A percentile compares a stretch with the other conserved stretches of the same genome.
phyloP scores from a whole-genome alignment of 2,329 filamentous ascomycete genomes.

The Arthrobotrys musiformis region DNA sequence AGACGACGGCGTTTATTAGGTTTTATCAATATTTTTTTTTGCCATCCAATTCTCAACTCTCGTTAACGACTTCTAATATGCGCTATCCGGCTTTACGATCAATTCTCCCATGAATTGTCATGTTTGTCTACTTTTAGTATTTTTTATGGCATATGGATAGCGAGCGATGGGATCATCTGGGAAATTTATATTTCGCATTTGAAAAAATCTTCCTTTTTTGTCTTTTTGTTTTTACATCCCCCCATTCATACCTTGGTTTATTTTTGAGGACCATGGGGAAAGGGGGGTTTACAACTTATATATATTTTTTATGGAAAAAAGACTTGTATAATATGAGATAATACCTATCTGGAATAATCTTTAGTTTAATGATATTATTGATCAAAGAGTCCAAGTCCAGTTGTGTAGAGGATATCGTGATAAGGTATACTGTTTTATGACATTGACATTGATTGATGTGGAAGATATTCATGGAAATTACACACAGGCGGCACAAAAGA shows the following conservation, averaged over 20 bases:
- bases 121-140: neutral
- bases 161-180: slow-evolving; percentile 1
- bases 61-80: slow-evolving; percentile 16
- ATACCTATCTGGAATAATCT: slow-evolving; percentile 16
- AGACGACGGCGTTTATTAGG: neutral
- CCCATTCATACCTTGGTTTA: neutral
- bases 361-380: slow-evolving; percentile 5
- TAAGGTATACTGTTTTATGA: no score
- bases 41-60: neutral
- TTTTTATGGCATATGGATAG: neutral
- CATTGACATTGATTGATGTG: no score
- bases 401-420: no score
- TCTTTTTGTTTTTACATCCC: neutral
- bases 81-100: neutral
- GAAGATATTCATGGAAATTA: no score
- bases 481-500: no score
- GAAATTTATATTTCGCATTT: neutral
- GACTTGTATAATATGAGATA: slow-evolving; percentile 11
- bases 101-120: neutral
- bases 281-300: neutral
- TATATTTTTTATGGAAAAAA: neutral
- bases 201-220: neutral
- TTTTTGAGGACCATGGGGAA: neutral
- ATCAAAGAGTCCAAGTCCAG: no score
- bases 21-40: neutral